Percentiles rank a stretch among this genome's conserved stretches.
Evolutionary conservation across 768 basidiomycete genomes (phyloP).

Genomic region (Termitomyces bulborhizus): DNA sequence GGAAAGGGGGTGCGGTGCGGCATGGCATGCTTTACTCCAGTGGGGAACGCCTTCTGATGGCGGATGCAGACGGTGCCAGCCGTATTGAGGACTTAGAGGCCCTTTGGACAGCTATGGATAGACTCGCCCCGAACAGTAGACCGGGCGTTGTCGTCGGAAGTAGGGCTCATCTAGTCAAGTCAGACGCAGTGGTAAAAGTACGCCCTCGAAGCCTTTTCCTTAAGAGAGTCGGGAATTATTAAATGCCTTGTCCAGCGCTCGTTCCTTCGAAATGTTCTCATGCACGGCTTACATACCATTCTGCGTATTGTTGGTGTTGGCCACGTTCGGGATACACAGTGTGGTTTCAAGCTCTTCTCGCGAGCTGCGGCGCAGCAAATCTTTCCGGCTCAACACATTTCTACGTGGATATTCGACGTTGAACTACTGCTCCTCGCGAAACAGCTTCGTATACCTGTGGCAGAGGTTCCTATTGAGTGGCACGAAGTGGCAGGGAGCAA

Average conservation of each 20-base stretch:
- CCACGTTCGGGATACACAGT: constrained; percentile 91
- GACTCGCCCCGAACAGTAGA: constrained; percentile 38
- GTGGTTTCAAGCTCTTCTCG: constrained; percentile 95
- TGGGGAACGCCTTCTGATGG: constrained; percentile 79
- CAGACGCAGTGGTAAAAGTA: constrained; percentile 92
- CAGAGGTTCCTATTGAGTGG: constrained; percentile 88
- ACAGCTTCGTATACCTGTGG: constrained; percentile 69
- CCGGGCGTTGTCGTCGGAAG: constrained; percentile 79
- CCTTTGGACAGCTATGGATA: constrained; percentile 75
- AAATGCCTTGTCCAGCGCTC: constrained; percentile 59
- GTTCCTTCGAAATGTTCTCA: constrained; percentile 80
- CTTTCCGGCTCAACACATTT: constrained; percentile 82
- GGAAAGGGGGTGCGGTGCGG: constrained; percentile 90
- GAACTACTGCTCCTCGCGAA: constrained; percentile 86
- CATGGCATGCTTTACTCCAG: constrained; percentile 86
- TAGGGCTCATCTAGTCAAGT: constrained; percentile 86
- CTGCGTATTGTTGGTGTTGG: constrained; percentile 85
- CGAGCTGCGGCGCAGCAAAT: constrained; percentile 74
- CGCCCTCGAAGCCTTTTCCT: constrained; percentile 11
- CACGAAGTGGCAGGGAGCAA: constrained; percentile 93
- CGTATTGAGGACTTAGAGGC: constrained; percentile 76
- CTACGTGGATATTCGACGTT: constrained; percentile 96
- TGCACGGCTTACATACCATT: constrained; percentile 90
- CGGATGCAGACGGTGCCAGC: constrained; percentile 93
- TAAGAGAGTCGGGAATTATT: background rate